phyloP scores from a whole-genome alignment of 2,329 filamentous ascomycete species.

The Sclerotinia sclerotiorum region DNA sequence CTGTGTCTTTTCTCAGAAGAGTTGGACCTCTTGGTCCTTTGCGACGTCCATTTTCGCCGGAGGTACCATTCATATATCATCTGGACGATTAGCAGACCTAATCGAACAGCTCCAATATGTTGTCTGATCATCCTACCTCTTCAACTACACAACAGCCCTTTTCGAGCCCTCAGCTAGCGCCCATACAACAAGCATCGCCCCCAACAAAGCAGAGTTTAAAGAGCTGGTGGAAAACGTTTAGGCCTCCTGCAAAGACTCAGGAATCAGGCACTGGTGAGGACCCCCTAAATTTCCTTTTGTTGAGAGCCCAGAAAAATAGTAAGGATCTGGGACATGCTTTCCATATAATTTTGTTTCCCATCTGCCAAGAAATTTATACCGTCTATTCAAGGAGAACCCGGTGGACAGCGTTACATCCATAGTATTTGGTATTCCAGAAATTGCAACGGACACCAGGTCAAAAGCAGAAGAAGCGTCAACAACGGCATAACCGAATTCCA shows the following conservation, averaged over 20 bases:
- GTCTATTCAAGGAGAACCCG: constrained; percentile 15
- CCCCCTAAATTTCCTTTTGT: constrained; percentile 27
- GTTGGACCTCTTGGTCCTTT: constrained; percentile 28
- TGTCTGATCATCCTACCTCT: constrained; percentile 32
- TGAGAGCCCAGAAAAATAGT: constrained; percentile 8
- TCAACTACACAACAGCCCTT: constrained; percentile 38
- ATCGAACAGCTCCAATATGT: constrained; percentile 31
- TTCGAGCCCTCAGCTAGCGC: constrained; percentile 36
- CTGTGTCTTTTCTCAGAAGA: constrained; percentile 26
- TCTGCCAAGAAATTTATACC: not conserved
- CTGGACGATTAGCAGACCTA: constrained; percentile 28
- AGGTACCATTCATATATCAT: constrained; percentile 22
- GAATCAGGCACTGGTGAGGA: constrained; percentile 41
- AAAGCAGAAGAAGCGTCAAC: not conserved
- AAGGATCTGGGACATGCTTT: constrained; percentile 11
- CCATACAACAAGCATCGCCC: constrained; percentile 55
- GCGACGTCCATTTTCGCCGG: constrained; percentile 25
- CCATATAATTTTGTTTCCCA: constrained; percentile 10
- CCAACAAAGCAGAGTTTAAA: constrained; percentile 85
- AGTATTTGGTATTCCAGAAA: constrained; percentile 15
- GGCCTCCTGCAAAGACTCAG: constrained; percentile 61
- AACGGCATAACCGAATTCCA: not conserved
- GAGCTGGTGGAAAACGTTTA: constrained; percentile 98
- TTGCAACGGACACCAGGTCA: not conserved
- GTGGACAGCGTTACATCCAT: constrained; percentile 14